These are phyloP conservation scores for Stephania japonica DNA, from an alignment of 164 flowering plant genomes.

Conservation along the genomic window DNA sequence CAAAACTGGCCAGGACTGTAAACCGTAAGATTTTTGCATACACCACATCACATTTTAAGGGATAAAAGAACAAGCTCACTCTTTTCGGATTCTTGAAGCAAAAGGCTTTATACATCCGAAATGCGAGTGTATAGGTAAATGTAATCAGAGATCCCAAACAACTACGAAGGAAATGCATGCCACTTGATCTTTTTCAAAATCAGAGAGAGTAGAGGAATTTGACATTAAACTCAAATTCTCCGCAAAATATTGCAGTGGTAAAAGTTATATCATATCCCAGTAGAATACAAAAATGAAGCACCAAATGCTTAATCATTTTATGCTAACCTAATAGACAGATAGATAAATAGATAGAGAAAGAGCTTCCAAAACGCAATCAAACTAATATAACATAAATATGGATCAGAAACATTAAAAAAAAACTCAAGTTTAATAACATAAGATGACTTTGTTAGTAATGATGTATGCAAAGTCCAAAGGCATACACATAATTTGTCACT, in stretches of 20 bases:
- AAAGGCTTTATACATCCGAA: too few relatives aligned
- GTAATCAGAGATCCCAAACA: too few relatives aligned
- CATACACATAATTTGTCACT: too few relatives aligned
- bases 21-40: not conserved
- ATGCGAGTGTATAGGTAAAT: too few relatives aligned
- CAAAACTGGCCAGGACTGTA: not conserved
- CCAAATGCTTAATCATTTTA: too few relatives aligned
- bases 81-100: slow-evolving; percentile 16
- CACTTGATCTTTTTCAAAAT: too few relatives aligned
- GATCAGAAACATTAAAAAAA: too few relatives aligned
- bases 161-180: too few relatives aligned
- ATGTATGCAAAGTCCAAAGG: too few relatives aligned
- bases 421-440: too few relatives aligned
- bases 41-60: not conserved
- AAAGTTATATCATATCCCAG: not conserved
- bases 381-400: not conserved
- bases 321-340: not conserved
- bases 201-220: too few relatives aligned
- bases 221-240: not conserved
- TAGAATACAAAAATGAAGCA: not conserved
- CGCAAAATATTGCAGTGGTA: not conserved
- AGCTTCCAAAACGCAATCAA: not conserved
- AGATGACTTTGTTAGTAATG: too few relatives aligned
- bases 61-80: slow-evolving; percentile 8
- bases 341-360: not conserved